Base-by-base conservation (phyloP, 305 asterid genomes). In the Rubia tinctorum region DNA sequence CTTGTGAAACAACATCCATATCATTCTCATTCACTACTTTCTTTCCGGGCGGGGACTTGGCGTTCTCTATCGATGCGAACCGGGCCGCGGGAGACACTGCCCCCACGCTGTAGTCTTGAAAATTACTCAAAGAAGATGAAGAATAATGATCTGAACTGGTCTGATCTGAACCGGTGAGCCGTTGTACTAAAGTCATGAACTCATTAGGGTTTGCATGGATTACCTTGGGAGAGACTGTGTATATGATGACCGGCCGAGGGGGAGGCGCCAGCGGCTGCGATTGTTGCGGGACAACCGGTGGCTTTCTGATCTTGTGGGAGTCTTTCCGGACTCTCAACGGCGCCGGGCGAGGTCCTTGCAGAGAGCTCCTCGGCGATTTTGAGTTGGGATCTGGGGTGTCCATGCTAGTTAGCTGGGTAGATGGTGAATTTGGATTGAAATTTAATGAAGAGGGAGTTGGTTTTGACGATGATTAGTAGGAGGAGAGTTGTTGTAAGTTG, bases 201-300 rank as follows among this genome's bases (percentile, higher is more conserved):
- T 94, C 99, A 22, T 85, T 90, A 75, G 99, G 98, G 86, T 91
- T 86, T 79, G 98, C 91, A 76, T 94, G 97, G 79, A 94, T 91
- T 45, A 91, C 84, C 79, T 90, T 94, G 8, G 99, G 99, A 8
- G 99, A 94, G 64, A 94, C 95, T 0, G 96, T 90, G 91, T 94
- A 94, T 51, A 90, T 94, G 7, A 94, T 94, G 5, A 94, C 91
- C 27, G 98, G 96, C 59, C 89, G 88, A 1, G 97, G 91, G n/a
- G 84, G 96, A 68, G 60, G 78, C 0, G 73, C 84, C 43, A 56
- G 78, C 0, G 68, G 71, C 14, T 66, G 82, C 23, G 58, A 55
- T 0, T 64, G 81, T 51, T 71, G 84, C 64, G 95, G 97, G 1
- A 83, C 86, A 8, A 87, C 75, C 4, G 96, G 99, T 0, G 97